Base-by-base conservation (phyloP, 2,329 filamentous ascomycete genomes). In the Dactylonectria macrodidyma region DNA sequence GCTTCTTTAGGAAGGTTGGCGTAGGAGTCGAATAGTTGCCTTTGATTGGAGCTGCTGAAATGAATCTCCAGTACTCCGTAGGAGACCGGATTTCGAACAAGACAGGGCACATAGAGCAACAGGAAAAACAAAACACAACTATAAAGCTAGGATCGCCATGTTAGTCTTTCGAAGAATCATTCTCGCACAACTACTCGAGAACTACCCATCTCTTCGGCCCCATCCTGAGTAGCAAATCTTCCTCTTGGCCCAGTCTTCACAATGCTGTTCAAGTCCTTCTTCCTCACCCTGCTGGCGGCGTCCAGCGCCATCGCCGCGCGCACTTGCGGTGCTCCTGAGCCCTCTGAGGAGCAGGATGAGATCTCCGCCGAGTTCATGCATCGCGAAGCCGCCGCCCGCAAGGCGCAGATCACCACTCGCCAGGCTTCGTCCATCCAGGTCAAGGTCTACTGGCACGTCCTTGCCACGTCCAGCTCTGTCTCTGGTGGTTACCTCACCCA, bases 401-500 rank as follows among this genome's bases (percentile, higher is more conserved):
- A 55, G 14, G 3, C 30, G 9, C 46, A 51, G 10, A 60, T 57
- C 26, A 33, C 48, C 3, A 51, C 63, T 3, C 50, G 59, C 19
- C 38, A 52, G 7, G 51, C 58, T 3, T n/a, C 68, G 0, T 60
- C 73, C 1, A 71, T 75, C 50, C 34, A 54, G 2, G 52, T 75
- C 3, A 72, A 75, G 10, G 75, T 74, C 2, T 75, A 75, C 50
- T 75, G 75, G 56, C 73, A 75, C n/a, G 73, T 75, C 7, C 68
- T 75, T 5, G 73, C 73, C 0, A 70, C 73, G 1, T 66, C 73
- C 24, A 65, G 57, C 10, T 69, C 70, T 5, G 75, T 74, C 11
- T 44, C 55, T 14, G 65, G 65, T n/a, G 65, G 65, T 4, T 74
- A 74, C 59, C 62, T 75, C 19, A 62, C 73, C 9, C 36, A 72